Evolutionary conservation across 192 early-diverging fungal species (phyloP).

Genomic region (Coemansia javaensis): DNA sequence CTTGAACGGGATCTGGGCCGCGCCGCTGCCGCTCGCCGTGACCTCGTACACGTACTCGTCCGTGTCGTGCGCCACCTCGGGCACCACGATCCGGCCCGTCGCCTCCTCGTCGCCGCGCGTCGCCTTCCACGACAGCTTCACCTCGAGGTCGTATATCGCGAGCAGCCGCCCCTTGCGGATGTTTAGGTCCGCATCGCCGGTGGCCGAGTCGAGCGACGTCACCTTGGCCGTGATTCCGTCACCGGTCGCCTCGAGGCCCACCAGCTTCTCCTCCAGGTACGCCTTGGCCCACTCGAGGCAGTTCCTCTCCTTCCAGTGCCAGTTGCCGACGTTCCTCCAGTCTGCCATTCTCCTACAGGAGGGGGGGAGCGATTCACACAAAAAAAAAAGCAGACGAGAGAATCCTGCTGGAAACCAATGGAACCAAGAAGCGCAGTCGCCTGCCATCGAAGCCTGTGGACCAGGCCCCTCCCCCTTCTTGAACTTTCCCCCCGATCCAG

Average conservation of each 20-base stretch:
- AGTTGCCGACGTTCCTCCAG: slow-evolving; percentile 70
- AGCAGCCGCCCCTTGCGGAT: slow-evolving; percentile 95
- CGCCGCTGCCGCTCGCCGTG: slow-evolving; percentile 33
- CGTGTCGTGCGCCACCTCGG: slow-evolving; percentile 89
- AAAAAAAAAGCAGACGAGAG: no score
- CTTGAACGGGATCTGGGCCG: slow-evolving; percentile 49
- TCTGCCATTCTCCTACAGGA: slow-evolving; percentile 60
- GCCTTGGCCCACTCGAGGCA: slow-evolving; percentile 85
- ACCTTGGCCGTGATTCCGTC: slow-evolving; percentile 56
- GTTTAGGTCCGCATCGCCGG: slow-evolving; percentile 89
- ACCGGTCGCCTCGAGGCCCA: slow-evolving; percentile 49
- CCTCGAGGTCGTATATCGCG: slow-evolving; percentile 82
- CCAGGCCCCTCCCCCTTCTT: no score
- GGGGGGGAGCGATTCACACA: no score
- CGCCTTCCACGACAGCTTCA: slow-evolving; percentile 68
- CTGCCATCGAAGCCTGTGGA: no score
- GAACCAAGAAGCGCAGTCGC: no score
- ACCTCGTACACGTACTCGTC: slow-evolving; percentile 77
- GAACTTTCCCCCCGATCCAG: no score
- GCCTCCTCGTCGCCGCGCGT: slow-evolving; percentile 30
- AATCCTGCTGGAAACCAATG: no score
- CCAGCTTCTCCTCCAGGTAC: slow-evolving; percentile 69
- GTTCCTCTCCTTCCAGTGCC: slow-evolving; percentile 89
- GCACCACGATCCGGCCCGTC: slow-evolving; percentile 74
- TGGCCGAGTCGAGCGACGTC: slow-evolving; percentile 55